Conservation (phyloP, 495 filamentous ascomycete species). For the Lepidopterella palustris region DNA sequence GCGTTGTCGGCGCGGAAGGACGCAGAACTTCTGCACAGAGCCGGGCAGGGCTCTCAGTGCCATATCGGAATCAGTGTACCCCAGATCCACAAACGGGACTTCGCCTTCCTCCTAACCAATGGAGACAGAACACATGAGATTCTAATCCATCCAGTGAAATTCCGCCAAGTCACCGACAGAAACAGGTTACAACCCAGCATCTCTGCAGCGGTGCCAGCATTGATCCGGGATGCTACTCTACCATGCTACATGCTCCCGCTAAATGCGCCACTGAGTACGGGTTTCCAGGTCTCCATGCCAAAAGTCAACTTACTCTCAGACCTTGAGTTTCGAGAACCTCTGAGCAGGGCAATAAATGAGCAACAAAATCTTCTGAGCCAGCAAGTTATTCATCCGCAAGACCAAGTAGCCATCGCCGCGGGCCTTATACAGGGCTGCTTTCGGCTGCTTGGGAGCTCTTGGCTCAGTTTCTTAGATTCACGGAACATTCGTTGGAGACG, state of each 20-base stretch:
- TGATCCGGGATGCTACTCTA: not conserved
- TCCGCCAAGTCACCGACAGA: conserved; percentile 4
- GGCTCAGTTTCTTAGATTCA: conserved; percentile 9
- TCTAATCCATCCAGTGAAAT: conserved; percentile 9
- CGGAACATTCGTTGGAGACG: conserved; percentile 13
- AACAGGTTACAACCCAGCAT: conserved; percentile 5
- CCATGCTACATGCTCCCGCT: conserved; percentile 16
- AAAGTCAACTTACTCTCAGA: conserved; percentile 2
- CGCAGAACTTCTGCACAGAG: conserved; percentile 17
- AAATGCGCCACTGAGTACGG: not conserved
- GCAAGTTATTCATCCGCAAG: conserved; percentile 15
- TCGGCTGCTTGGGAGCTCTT: conserved; percentile 12
- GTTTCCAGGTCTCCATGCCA: conserved; percentile 12
- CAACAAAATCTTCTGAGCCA: conserved; percentile 2
- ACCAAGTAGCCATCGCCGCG: conserved; percentile 11
- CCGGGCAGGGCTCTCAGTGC: not conserved
- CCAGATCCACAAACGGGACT: conserved; percentile 17
- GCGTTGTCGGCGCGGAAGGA: conserved; percentile 13
- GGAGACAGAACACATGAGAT: conserved; percentile 4
- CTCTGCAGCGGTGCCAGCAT: conserved; percentile 1
- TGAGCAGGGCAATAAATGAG: conserved; percentile 1
- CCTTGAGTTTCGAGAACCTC: conserved; percentile 8
- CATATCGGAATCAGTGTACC: conserved; percentile 17
- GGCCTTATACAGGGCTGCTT: conserved; percentile 7
- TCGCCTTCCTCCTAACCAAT: conserved; percentile 12